phyloP scores from a whole-genome alignment of 2,329 filamentous ascomycete species.

The Ophiostoma himal-ulmi region DNA sequence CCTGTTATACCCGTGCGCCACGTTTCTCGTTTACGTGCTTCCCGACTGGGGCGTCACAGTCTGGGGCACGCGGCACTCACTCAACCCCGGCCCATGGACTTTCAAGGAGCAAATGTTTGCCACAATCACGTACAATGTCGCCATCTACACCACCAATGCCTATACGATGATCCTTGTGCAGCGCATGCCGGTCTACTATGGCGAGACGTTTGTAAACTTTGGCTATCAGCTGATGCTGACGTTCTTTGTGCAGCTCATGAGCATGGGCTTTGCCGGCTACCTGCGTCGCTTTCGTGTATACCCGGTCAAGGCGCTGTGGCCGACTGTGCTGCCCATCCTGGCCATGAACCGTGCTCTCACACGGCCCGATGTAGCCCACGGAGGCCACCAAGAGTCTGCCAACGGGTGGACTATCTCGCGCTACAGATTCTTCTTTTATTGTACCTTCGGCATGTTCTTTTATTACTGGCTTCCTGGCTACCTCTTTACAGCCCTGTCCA shows the following conservation, averaged over 20 bases:
- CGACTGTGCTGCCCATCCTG: constrained; percentile 53
- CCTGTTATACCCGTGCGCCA: constrained; percentile 54
- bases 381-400: constrained; percentile 42
- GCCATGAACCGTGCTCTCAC: constrained; percentile 56
- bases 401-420: constrained; percentile 59
- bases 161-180: constrained; percentile 39
- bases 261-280: constrained; percentile 58
- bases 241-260: constrained; percentile 57
- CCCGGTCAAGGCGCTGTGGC: constrained; percentile 61
- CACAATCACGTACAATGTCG: constrained; percentile 59
- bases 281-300: constrained; percentile 53
- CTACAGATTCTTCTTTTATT: constrained; percentile 56
- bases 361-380: constrained; percentile 51
- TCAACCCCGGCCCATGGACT: constrained; percentile 55
- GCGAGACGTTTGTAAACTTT: constrained; percentile 47
- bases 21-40: constrained; percentile 50
- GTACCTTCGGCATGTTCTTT: constrained; percentile 46
- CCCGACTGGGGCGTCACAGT: constrained; percentile 48
- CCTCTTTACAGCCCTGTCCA: constrained; percentile 45
- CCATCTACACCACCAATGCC: constrained; percentile 47
- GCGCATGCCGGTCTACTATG: constrained; percentile 41
- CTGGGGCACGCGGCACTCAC: constrained; percentile 49
- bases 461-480: constrained; percentile 54
- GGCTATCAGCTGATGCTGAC: constrained; percentile 55
- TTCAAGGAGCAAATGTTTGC: constrained; percentile 58